phyloP scores from a whole-genome alignment of 495 filamentous ascomycete species.

The Aspergillus sclerotiicarbonarius region DNA sequence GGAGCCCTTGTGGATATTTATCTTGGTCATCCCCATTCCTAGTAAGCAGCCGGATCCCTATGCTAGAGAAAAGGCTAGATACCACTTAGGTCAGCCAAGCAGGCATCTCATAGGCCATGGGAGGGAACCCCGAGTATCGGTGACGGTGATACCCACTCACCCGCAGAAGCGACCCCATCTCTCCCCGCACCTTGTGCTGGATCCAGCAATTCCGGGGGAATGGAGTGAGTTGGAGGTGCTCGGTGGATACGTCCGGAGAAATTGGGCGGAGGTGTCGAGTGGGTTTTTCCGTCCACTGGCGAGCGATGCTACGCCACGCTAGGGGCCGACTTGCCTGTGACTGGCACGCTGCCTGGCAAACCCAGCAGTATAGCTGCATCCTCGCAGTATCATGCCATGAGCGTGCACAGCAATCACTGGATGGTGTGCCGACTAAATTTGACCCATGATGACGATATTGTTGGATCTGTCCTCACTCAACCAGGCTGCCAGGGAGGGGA shows the following conservation, averaged over 20 bases:
- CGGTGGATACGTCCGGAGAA: slow-evolving; percentile 8
- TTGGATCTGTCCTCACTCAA: background rate
- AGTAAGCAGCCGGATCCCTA: background rate
- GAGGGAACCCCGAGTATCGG: background rate
- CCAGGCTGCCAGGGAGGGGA: background rate
- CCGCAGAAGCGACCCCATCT: slow-evolving; percentile 3
- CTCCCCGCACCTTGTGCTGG: slow-evolving; percentile 3
- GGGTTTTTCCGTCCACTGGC: slow-evolving; percentile 7
- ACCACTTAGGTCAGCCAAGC: background rate
- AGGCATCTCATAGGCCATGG: background rate
- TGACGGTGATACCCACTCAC: background rate
- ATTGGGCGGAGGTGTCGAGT: slow-evolving; percentile 5
- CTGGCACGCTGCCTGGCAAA: background rate
- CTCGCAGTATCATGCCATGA: background rate
- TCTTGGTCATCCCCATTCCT: background rate
- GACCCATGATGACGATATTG: background rate
- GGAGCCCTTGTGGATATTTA: background rate
- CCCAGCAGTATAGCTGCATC: background rate
- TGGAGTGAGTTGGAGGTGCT: background rate
- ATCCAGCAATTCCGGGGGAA: slow-evolving; percentile 8
- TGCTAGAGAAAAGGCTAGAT: background rate
- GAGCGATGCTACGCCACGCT: background rate
- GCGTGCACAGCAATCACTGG: background rate
- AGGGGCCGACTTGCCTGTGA: background rate
- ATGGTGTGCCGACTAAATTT: background rate